A percentile compares a stretch with the other conserved stretches of the same genome.
These are phyloP conservation scores for Acorus calamus DNA, from an alignment of 106 monocot species.

Conservation along the genomic window DNA sequence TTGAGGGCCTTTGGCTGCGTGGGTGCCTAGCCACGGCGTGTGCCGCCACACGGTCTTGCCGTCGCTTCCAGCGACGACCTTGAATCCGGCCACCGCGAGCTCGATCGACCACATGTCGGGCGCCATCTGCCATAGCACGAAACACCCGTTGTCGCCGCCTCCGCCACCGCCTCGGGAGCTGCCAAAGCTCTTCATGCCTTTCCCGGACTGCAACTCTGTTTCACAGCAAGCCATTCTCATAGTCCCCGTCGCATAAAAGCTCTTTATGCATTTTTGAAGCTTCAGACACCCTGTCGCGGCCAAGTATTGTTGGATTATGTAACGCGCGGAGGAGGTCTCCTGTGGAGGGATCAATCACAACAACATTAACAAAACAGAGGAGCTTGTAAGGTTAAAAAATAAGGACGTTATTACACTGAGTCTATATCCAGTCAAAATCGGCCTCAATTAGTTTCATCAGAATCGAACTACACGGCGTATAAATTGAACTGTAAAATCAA, in stretches of 20 bases:
- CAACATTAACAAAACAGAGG: too few relatives aligned
- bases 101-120: constrained; percentile 63
- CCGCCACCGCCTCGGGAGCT: neutral
- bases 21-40: constrained; percentile 43
- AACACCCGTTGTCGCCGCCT: constrained; percentile 33
- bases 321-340: constrained; percentile 37
- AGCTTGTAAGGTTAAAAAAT: too few relatives aligned
- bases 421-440: too few relatives aligned
- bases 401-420: too few relatives aligned
- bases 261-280: constrained; percentile 18
- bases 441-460: too few relatives aligned
- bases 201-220: constrained; percentile 4
- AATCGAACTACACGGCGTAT: too few relatives aligned
- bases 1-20: constrained; percentile 39
- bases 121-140: constrained; percentile 53
- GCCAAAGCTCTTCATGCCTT: too few relatives aligned
- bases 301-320: constrained; percentile 63
- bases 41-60: constrained; percentile 44
- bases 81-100: constrained; percentile 30
- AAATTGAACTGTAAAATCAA: too few relatives aligned
- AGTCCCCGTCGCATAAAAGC: constrained; percentile 32
- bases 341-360: neutral
- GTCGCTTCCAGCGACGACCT: constrained; percentile 46
- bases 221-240: constrained; percentile 27
- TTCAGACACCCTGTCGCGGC: constrained; percentile 47